Conservation (phyloP, 768 basidiomycete species). For the Kwoniella botswanensis region DNA sequence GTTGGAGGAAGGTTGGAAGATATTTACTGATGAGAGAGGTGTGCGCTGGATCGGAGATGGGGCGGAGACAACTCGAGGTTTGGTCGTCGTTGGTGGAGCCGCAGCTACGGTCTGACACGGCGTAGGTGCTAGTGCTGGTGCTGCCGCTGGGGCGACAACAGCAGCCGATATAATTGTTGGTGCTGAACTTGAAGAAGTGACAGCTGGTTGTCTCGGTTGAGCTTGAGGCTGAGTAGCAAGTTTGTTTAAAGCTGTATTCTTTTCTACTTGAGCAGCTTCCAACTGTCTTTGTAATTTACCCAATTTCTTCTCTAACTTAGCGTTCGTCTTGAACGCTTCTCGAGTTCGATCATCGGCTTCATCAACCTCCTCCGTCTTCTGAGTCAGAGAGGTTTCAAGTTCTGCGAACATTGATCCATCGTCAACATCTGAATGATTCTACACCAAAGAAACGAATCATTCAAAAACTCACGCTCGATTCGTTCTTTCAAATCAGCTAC, state of each 20-base stretch:
- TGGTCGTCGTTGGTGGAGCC: background rate
- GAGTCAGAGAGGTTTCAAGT: slow-evolving; percentile 37
- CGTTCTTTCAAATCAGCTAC: slow-evolving; percentile 26
- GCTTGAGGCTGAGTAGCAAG: slow-evolving; percentile 7
- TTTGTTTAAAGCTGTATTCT: slow-evolving; percentile 39
- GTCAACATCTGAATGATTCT: background rate
- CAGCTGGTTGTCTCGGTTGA: background rate
- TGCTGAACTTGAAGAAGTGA: background rate
- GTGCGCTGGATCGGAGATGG: slow-evolving; percentile 1
- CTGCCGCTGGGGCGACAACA: background rate
- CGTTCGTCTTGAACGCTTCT: slow-evolving; percentile 43
- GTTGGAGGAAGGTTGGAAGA: slow-evolving; percentile 3
- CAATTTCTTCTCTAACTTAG: slow-evolving; percentile 52
- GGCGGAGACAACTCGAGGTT: slow-evolving; percentile 2
- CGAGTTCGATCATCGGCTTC: slow-evolving; percentile 49
- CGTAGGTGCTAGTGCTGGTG: background rate
- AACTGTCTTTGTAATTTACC: slow-evolving; percentile 44
- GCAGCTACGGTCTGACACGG: background rate
- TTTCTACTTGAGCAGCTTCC: slow-evolving; percentile 28
- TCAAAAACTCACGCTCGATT: slow-evolving; percentile 26
- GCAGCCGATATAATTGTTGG: background rate
- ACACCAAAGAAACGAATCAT: too few species aligned
- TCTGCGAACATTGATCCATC: slow-evolving; percentile 18
- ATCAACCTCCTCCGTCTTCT: slow-evolving; percentile 50
- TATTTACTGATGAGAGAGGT: slow-evolving; percentile 12